Evolutionary conservation across 331 rosid genomes (phyloP), one percentile per base, ranked within the genome.

Genomic region (Quercus tomentella): DNA sequence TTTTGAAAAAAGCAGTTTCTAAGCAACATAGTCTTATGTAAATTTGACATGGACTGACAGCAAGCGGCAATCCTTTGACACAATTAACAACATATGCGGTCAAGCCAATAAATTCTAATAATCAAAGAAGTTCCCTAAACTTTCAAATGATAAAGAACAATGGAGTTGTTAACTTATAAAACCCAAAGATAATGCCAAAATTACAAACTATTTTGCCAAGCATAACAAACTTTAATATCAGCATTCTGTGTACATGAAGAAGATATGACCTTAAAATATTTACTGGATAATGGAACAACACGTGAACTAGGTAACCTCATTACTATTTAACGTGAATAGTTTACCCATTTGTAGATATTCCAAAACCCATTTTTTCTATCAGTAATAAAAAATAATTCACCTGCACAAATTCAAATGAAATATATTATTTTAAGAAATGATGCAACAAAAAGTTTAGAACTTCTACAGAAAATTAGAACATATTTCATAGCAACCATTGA

Each of bases 301-400:
- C 45, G 8, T 0, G 65, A n/a, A 22, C 15, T 9, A n/a, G 25
- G 65, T 22, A 58, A 58, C 30, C 65, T 21, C 4, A 16, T 58
- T 66, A 66, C 16, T 7, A 66, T 1, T 31, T 45, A 33, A 31
- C 0, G 61, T 22, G 73, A 23, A 54, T 62, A 86, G 65, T 63
- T 85, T 88, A 91, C 99, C 98, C 99, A 96, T 91, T 90, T 93
- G 82, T 91, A 88, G 77, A 96, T 81, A 87, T 96, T 96, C 99
- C 99, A 96, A 79, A 88, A 96, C 43, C 99, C 99, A 88, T 79
- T 83, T 63, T 74, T 77, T 61, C 93, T 91, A 82, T 96, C 99
- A 5, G 98, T 91, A 71, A 96, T 84, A 81, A 96, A 93, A 83
- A 86, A 93, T 11, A 96, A 88, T 69, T 93, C 94, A 73, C 99